These are phyloP conservation scores for Collybiopsis luxurians DNA, from an alignment of 768 basidiomycete genomes.

Conservation along the genomic window DNA sequence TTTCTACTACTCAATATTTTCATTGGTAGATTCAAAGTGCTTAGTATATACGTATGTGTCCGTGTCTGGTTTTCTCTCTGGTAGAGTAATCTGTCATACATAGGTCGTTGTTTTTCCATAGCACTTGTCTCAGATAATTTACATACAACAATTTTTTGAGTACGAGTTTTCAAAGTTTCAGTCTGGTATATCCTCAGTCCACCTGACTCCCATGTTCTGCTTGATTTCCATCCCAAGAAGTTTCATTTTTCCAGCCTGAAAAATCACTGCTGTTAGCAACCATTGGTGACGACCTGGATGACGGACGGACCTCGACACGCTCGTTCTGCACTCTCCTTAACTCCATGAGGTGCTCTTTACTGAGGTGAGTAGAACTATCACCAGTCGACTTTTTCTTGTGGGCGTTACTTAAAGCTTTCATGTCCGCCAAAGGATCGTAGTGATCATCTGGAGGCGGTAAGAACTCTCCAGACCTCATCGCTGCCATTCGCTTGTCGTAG, in stretches of 20 bases:
- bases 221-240: constrained; percentile 86
- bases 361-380: constrained; percentile 75
- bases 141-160: not conserved
- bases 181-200: constrained; percentile 37
- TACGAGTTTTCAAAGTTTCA: too few relatives aligned
- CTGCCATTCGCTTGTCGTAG: constrained; percentile 82
- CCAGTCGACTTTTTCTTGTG: constrained; percentile 66
- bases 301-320: constrained; percentile 62
- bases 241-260: constrained; percentile 79
- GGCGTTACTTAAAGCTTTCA: constrained; percentile 69
- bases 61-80: too few relatives aligned
- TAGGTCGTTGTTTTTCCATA: too few relatives aligned
- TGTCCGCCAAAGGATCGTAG: constrained; percentile 84
- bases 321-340: constrained; percentile 83
- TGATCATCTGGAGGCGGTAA: constrained; percentile 66
- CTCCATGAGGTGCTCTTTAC: constrained; percentile 77
- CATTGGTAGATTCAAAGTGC: too few relatives aligned
- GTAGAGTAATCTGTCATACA: too few relatives aligned
- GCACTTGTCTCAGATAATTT: too few relatives aligned
- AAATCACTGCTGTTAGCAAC: not conserved
- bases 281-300: not conserved
- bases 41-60: too few relatives aligned
- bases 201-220: constrained; percentile 80
- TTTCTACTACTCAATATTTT: too few relatives aligned
- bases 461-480: constrained; percentile 80